A percentile compares a stretch with the other conserved stretches of the same genome.
These are phyloP conservation scores for Condylostoma magnum DNA, from an alignment of 169 alveolate species.

Conservation along the genomic window DNA sequence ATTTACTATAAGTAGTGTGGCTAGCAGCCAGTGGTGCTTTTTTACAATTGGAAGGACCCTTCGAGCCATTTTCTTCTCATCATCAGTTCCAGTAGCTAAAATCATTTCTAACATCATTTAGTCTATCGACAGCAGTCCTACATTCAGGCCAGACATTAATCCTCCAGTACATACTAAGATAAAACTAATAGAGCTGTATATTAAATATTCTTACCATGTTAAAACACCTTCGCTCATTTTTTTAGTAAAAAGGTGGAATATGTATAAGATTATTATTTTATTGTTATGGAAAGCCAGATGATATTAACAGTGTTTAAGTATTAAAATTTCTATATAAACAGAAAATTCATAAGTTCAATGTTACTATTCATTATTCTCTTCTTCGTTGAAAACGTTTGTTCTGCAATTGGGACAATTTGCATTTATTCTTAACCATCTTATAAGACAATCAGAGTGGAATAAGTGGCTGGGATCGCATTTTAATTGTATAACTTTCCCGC, in stretches of 20 bases:
- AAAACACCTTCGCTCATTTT: background rate
- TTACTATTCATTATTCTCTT: background rate
- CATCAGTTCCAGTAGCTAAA: background rate
- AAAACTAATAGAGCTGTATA: background rate
- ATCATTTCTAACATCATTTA: background rate
- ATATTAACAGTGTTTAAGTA: too few relatives aligned
- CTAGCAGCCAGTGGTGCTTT: conserved; percentile 82
- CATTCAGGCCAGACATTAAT: background rate
- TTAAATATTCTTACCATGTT: background rate
- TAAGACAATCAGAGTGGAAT: conserved; percentile 73
- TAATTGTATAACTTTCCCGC: background rate
- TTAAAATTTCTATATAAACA: too few relatives aligned
- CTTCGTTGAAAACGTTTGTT: background rate
- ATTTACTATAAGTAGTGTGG: conserved; percentile 85
- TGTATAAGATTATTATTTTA: too few relatives aligned
- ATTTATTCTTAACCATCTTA: conserved; percentile 68
- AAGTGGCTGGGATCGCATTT: conserved; percentile 74
- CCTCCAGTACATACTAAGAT: background rate
- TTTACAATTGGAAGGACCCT: conserved; percentile 33
- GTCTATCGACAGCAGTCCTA: background rate
- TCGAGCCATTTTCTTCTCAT: background rate
- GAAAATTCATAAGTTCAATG: too few relatives aligned
- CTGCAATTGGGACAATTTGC: conserved; percentile 68
- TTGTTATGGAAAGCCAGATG: too few relatives aligned
- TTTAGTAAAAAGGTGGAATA: too few relatives aligned